A percentile compares a stretch with the other conserved stretches of the same genome.
These are phyloP conservation scores for Arabidopsis hybrid DNA, from an alignment of 441 rosid genomes.

Conservation along the genomic window DNA sequence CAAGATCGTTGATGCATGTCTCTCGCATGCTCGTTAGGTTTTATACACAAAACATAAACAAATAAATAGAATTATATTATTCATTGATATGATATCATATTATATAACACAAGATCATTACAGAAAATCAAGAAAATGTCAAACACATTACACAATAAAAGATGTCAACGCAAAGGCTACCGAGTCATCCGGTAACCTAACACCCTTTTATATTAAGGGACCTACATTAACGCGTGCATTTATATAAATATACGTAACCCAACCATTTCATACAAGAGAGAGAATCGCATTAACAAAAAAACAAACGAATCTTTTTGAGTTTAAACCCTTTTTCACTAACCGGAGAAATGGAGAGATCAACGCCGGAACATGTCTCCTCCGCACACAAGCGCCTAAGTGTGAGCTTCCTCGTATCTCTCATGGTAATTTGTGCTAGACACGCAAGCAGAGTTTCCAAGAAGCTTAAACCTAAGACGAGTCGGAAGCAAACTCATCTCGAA, in stretches of 20 bases:
- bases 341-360: slow-evolving; percentile 42
- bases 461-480: slow-evolving; percentile 44
- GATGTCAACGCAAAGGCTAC: slow-evolving; percentile 49
- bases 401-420: slow-evolving; percentile 53
- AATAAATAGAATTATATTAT: slow-evolving; percentile 6
- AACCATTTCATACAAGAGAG: slow-evolving; percentile 16
- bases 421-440: slow-evolving; percentile 59
- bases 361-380: slow-evolving; percentile 43
- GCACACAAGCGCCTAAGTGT: slow-evolving; percentile 48
- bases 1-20: slow-evolving; percentile 47
- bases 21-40: slow-evolving; percentile 46
- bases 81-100: slow-evolving; percentile 38
- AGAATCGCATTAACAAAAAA: slow-evolving; percentile 1
- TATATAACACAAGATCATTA: slow-evolving; percentile 25
- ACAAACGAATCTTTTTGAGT: slow-evolving; percentile 15
- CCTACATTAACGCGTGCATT: slow-evolving; percentile 5
- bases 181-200: slow-evolving; percentile 48
- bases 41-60: slow-evolving; percentile 13
- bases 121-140: slow-evolving; percentile 33
- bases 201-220: slow-evolving; percentile 10
- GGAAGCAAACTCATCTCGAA: slow-evolving; percentile 34
- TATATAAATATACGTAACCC: slow-evolving; percentile 35
- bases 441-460: slow-evolving; percentile 54
- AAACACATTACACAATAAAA: slow-evolving; percentile 12
- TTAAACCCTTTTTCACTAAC: slow-evolving; percentile 7